Base-by-base conservation (phyloP, 2,329 filamentous ascomycete species). In the Fusarium palustre region DNA sequence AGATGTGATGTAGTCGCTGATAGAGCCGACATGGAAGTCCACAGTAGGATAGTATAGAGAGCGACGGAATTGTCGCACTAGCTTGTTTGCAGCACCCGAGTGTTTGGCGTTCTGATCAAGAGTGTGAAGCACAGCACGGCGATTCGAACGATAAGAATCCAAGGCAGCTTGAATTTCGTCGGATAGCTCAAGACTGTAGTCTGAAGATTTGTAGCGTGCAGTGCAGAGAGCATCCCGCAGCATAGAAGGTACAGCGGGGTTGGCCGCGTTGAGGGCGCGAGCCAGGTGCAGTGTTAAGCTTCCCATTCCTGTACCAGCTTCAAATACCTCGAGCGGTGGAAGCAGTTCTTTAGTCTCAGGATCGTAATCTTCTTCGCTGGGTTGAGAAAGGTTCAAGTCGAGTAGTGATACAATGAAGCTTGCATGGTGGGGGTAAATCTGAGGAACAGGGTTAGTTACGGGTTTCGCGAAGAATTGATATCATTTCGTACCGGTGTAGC, bases 301-400 rank as follows among this genome's bases (percentile, higher is more conserved):
- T 60, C 92, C 93, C 83, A 94, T 92, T n/a, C 92, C 93, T 5
- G 92, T 96, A 18, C 93, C 92, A 47, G 92, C 92, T 79, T 96
- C 93, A 54, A 96, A 89, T 45, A 96, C 92, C 75, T 95, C 91
- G 15, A 94, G 78, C 1, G 85, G 86, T 11, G 82, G 78, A 34
- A 48, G 28, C 5, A 30, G 20, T 16, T 78, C 71, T 15, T 80
- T 77, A 8, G 79, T 76, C 16, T 47, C 39, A 10, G 15, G 16
- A 30, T 73, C 71, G 13, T 73, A 62, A 22, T 77, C 76, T 25
- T 79, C 76, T 63, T 80, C 74, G 38, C 74, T 68, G 31, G 80
- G 72, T 73, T 80, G 77, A 4, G 81, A 76, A 31, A 88, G 86
- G 76, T 95, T 90, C 45, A 96, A 83, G 76, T 96, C 92, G 24